Evolutionary conservation across 2,329 filamentous ascomycete species (phyloP).

Genomic region (Alternaria conjuncta): DNA sequence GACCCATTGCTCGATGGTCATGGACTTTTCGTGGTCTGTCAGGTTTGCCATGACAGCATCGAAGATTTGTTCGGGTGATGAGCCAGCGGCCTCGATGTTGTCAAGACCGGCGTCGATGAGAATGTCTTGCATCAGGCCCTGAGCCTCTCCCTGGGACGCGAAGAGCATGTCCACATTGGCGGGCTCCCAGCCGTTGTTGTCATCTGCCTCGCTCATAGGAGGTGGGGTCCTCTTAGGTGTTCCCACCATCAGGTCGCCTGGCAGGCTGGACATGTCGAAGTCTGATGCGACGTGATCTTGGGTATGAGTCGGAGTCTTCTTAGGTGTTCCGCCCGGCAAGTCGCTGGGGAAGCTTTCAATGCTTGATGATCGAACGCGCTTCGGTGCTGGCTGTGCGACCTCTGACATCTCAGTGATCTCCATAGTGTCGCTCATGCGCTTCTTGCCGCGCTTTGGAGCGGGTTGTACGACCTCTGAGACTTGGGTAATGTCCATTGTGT

Average conservation of each 20-base stretch:
- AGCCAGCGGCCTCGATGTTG: conserved; percentile 26
- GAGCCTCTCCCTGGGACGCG: conserved; percentile 31
- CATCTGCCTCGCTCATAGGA: conserved; percentile 21
- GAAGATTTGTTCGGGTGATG: conserved; percentile 50
- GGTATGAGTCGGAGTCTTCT: conserved; percentile 21
- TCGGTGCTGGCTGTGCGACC: conserved; percentile 10
- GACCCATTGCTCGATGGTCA: conserved; percentile 96
- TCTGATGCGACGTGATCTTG: conserved; percentile 8
- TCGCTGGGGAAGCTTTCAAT: conserved; percentile 30
- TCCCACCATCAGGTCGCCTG: conserved; percentile 30
- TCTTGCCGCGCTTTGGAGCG: not conserved
- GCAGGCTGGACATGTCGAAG: conserved; percentile 27
- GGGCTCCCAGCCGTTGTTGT: conserved; percentile 67
- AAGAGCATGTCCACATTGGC: conserved; percentile 79
- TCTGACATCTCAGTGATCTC: conserved; percentile 9
- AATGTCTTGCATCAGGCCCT: conserved; percentile 34
- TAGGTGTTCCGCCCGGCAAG: conserved; percentile 30
- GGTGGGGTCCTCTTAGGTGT: conserved; percentile 46
- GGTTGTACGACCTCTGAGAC: not conserved
- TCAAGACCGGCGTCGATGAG: conserved; percentile 41
- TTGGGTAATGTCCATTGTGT: not conserved
- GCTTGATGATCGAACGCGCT: conserved; percentile 26
- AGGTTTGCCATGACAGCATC: conserved; percentile 65
- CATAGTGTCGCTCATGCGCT: conserved; percentile 3
- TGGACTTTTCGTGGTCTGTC: conserved; percentile 77